phyloP scores from a whole-genome alignment of 495 filamentous ascomycete species.

The Copromyces sp. region DNA sequence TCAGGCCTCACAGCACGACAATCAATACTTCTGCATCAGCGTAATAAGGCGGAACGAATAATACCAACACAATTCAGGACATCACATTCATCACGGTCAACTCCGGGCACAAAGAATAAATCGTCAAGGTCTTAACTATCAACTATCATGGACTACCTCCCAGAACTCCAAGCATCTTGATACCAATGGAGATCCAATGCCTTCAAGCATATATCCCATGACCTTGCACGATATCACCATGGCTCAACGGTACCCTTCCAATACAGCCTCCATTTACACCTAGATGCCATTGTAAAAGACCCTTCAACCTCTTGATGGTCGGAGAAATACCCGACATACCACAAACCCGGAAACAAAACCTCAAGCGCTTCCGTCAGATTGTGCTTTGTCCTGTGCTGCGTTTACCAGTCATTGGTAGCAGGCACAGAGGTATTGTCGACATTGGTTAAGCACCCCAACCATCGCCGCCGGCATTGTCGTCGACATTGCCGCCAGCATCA shows the following conservation, averaged over 20 bases:
- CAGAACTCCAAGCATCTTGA: not conserved
- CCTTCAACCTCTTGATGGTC: not conserved
- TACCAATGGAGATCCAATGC: not conserved
- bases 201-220: not conserved
- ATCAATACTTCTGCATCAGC: not conserved
- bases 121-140: not conserved
- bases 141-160: not conserved
- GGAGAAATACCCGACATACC: not conserved
- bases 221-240: not conserved
- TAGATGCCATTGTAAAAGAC: not conserved
- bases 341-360: not conserved
- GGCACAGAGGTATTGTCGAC: not conserved
- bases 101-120: not conserved
- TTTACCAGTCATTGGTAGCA: not conserved
- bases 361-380: not conserved
- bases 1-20: not conserved
- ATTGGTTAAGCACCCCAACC: constrained; percentile 5
- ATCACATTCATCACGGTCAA: not conserved
- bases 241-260: not conserved
- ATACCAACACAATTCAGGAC: not conserved
- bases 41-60: not conserved
- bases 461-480: not conserved
- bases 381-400: not conserved
- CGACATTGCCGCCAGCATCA: not conserved
- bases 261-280: not conserved